Percentiles rank a stretch among this genome's conserved stretches.
phyloP scores from a whole-genome alignment of 371 early-diverging fungal genomes.

The Mucor sp. region DNA sequence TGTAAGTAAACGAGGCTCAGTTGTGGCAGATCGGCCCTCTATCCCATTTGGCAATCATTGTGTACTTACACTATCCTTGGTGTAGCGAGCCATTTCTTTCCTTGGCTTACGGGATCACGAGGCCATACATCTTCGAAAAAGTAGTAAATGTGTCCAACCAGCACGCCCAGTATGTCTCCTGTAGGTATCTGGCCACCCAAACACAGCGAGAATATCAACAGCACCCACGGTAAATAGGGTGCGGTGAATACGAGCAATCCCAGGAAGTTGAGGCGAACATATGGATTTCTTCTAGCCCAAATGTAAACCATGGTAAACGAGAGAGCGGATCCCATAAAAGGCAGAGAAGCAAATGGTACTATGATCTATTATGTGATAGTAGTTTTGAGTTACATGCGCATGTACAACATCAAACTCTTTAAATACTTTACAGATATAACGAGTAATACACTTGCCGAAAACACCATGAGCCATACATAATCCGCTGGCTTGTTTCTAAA shows the following conservation, averaged over 20 bases:
- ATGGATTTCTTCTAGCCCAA: conserved; percentile 94
- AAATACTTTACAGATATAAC: conserved; percentile 34
- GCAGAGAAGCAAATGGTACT: conserved; percentile 70
- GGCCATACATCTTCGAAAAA: conserved; percentile 97
- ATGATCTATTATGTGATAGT: conserved; percentile 51
- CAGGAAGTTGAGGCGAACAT: conserved; percentile 82
- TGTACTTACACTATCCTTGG: conserved; percentile 64
- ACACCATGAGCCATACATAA: conserved; percentile 84
- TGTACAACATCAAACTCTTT: not conserved
- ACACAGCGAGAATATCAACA: conserved; percentile 80
- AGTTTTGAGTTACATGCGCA: not conserved
- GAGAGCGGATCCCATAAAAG: conserved; percentile 85
- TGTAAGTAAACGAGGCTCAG: not conserved
- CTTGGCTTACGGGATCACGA: conserved; percentile 62
- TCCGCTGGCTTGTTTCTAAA: conserved; percentile 89
- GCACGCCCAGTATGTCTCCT: conserved; percentile 83
- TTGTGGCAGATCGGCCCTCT: not conserved
- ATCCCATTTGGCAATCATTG: not conserved
- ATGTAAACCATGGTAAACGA: conserved; percentile 91
- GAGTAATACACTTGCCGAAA: conserved; percentile 66
- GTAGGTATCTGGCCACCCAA: conserved; percentile 75
- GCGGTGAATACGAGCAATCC: conserved; percentile 91
- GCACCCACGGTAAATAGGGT: conserved; percentile 91
- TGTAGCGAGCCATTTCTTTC: conserved; percentile 59
- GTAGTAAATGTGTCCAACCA: conserved; percentile 92